Percentiles rank a stretch among this genome's conserved stretches.
These are phyloP conservation scores for Micractinium sp. DNA, from an alignment of 139 green algal species.

Conservation along the genomic window DNA sequence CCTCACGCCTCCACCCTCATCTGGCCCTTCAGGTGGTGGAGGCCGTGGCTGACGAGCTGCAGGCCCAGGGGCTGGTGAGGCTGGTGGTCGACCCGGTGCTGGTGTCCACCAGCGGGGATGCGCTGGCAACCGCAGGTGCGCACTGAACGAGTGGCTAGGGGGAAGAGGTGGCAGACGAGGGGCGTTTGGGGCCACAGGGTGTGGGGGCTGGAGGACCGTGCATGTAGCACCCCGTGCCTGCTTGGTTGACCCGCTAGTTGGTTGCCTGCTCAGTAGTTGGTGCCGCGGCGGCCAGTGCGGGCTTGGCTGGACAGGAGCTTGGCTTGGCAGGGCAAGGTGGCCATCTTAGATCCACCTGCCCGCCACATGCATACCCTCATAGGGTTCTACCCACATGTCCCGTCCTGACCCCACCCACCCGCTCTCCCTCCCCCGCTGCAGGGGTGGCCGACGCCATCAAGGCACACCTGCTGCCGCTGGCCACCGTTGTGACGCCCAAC, in stretches of 20 bases:
- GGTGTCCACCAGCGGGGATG: conserved; percentile 87
- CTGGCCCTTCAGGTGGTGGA: conserved; percentile 52
- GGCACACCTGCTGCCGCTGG: conserved; percentile 78
- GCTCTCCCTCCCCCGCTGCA: neutral
- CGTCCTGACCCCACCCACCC: neutral
- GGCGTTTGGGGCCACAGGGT: too few species aligned
- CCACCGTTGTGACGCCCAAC: conserved; percentile 93
- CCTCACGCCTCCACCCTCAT: neutral
- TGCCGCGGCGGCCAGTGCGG: too few species aligned
- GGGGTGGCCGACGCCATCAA: conserved; percentile 67
- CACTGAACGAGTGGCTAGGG: neutral
- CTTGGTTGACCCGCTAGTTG: too few species aligned
- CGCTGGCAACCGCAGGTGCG: conserved; percentile 57
- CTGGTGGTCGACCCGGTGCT: conserved; percentile 96
- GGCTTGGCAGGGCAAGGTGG: too few species aligned
- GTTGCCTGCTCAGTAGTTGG: too few species aligned
- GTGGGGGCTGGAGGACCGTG: too few species aligned
- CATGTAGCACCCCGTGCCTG: too few species aligned
- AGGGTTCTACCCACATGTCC: neutral
- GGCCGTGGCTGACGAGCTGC: conserved; percentile 61
- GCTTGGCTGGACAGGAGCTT: too few species aligned
- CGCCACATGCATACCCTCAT: too few species aligned
- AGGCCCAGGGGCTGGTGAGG: conserved; percentile 11
- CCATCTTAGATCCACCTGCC: too few species aligned
- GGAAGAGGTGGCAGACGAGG: neutral